Evolutionary conservation across 192 early-diverging fungal genomes (phyloP), one percentile per base, ranked within the genome.

Genomic region (Backusella mclennaniae): DNA sequence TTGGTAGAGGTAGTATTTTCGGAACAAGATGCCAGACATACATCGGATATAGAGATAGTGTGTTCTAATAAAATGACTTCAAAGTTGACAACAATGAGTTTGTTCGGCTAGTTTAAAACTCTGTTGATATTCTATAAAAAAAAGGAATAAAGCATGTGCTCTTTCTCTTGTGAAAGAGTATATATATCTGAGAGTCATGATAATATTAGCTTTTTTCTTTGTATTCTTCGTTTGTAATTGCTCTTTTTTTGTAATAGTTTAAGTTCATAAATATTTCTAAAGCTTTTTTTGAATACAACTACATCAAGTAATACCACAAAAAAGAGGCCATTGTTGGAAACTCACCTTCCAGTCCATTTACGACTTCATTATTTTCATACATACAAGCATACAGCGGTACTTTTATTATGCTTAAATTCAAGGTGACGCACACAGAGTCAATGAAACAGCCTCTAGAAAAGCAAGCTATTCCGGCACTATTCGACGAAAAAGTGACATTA

Each of bases 401-500:
- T 23, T 63, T 3, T 14, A 29, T 8, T 14, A 63, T 63, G 56
- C 29, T 29, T 63, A 26, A 63, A 26, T 63, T 63, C 26, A 4
- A 63, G 9, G 56, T 63, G 9, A 63, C 56, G 3, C 8, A 63
- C 4, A 63, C 56, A 63, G 56, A 63, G 12, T 63, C 56, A 11
- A 63, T 63, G 56, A 63, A 63, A 4, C 56, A 63, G 56, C 56
- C 56, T 63, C 56, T 63, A 14, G 23, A 63, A 63, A 63, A 9
- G 23, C 56, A 63, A 2, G 23, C 7, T 14, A 49, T 72, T 23
- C 29, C 70, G 52, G 44, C 70, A 19, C 29, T 82, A 68, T 78
- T 82, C 52, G 77, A 79, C 15, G 85, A 87, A 44, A 82, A 82
- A 38, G 71, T 85, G 66, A 89, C 87, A 8, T 53, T 69, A 42